Evolutionary conservation across 1,284 basidiomycete species (phyloP).

Genomic region (Athelia sp.): DNA sequence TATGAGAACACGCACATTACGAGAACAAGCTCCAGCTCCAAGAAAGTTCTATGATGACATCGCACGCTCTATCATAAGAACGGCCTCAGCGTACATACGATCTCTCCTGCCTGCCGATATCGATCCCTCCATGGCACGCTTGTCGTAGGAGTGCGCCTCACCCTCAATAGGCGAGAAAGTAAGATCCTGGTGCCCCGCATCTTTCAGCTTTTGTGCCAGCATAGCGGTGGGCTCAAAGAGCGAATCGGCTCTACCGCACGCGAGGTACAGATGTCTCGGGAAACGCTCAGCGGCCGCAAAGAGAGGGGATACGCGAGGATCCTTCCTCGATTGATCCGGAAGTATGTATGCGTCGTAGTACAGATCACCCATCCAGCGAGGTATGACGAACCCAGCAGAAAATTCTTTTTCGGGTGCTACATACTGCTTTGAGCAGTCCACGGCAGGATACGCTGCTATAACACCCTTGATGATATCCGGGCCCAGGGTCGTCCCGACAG

Average conservation of each 20-base stretch:
- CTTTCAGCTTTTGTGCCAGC: conserved; percentile 1
- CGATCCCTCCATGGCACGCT: neutral
- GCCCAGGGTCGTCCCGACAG: neutral
- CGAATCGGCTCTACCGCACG: neutral
- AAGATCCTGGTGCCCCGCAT: neutral
- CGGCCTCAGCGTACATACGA: neutral
- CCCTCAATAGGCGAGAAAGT: neutral
- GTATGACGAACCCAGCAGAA: neutral
- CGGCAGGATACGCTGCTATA: neutral
- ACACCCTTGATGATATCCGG: neutral
- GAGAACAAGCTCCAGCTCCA: too few species aligned
- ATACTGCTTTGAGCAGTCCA: neutral
- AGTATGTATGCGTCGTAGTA: neutral
- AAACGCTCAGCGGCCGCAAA: neutral
- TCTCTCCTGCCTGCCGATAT: neutral
- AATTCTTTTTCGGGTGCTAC: neutral
- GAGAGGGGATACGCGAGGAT: neutral
- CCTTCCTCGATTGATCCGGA: neutral
- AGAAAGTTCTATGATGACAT: too few species aligned
- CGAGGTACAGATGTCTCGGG: neutral
- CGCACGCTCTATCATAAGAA: neutral
- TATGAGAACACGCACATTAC: too few species aligned
- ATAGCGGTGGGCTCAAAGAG: neutral
- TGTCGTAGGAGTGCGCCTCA: neutral
- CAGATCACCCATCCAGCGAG: neutral